Evolutionary conservation across 208 protist species (phyloP).

Genomic region (Wallacemonas collosoma): DNA sequence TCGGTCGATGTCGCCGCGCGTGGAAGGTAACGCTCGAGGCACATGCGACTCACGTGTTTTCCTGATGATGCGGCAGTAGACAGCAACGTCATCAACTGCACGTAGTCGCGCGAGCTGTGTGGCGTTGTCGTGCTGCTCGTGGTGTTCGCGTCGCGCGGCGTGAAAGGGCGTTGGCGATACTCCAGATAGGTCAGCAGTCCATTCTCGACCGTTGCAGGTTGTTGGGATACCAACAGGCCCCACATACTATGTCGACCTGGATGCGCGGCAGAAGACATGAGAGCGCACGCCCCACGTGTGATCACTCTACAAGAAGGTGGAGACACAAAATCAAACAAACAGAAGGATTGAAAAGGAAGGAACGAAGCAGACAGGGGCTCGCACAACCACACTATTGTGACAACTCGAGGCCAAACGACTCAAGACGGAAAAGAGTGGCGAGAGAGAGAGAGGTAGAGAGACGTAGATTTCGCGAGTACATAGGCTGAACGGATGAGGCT

Average conservation of each 20-base stretch:
- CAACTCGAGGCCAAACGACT: neutral
- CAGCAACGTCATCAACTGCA: neutral
- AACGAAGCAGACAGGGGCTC: neutral
- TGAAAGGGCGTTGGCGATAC: neutral
- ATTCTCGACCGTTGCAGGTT: constrained; percentile 22
- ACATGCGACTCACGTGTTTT: neutral
- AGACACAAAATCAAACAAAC: neutral
- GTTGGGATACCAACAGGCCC: constrained; percentile 33
- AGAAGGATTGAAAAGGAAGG: constrained; percentile 8
- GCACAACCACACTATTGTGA: neutral
- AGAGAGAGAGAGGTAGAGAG: constrained; percentile 12
- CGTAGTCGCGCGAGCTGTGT: neutral
- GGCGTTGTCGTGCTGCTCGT: neutral
- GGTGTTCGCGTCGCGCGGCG: neutral
- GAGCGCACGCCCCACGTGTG: neutral
- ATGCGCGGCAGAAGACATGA: neutral
- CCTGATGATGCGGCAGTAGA: neutral
- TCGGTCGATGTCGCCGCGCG: neutral
- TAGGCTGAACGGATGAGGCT: too few relatives aligned
- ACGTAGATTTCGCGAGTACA: too few relatives aligned
- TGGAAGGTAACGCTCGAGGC: neutral
- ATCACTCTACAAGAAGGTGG: neutral
- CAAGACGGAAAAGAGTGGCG: constrained; percentile 3
- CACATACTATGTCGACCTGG: constrained; percentile 17
- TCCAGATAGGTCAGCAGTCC: constrained; percentile 25